Evolutionary conservation across 108 stramenopile species (phyloP).

Genomic region (Nitzschia sp.): DNA sequence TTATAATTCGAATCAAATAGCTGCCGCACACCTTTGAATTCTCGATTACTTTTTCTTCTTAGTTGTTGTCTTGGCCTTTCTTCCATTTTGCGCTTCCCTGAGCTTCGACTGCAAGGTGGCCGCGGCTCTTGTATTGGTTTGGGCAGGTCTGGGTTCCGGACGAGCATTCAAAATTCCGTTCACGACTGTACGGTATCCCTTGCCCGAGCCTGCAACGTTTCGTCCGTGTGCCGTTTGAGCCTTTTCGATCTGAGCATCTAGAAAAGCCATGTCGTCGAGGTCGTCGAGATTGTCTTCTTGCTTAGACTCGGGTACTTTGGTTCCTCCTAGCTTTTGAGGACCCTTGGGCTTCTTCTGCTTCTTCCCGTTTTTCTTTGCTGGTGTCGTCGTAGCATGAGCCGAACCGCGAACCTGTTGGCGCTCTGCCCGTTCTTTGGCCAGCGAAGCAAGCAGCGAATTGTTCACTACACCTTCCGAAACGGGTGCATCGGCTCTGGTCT

Average conservation of each 20-base stretch:
- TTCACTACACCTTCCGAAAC: constrained; percentile 2
- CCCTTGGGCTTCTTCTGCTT: constrained; percentile 48
- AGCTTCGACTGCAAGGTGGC: constrained; percentile 61
- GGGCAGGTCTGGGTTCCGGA: constrained; percentile 43
- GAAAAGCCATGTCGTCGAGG: constrained; percentile 86
- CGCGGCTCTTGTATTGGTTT: constrained; percentile 48
- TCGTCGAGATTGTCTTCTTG: constrained; percentile 45
- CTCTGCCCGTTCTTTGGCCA: constrained; percentile 65
- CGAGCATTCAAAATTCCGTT: constrained; percentile 77
- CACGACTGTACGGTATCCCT: constrained; percentile 65
- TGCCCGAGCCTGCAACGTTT: constrained; percentile 63
- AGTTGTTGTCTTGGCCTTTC: constrained; percentile 56
- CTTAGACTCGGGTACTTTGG: constrained; percentile 11
- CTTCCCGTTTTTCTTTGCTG: not conserved
- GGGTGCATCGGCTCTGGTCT: not conserved
- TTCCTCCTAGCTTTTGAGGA: constrained; percentile 55
- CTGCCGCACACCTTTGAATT: not conserved
- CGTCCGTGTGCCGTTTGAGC: constrained; percentile 83
- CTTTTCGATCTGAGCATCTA: constrained; percentile 78
- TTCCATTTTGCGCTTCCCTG: constrained; percentile 57
- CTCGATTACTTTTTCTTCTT: constrained; percentile 35
- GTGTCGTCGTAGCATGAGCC: constrained; percentile 2
- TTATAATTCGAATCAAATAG: not conserved
- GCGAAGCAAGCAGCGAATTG: constrained; percentile 43
- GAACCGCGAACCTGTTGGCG: constrained; percentile 28